Conservation (phyloP, 805 yeast species). For the Spathaspora boniae region DNA sequence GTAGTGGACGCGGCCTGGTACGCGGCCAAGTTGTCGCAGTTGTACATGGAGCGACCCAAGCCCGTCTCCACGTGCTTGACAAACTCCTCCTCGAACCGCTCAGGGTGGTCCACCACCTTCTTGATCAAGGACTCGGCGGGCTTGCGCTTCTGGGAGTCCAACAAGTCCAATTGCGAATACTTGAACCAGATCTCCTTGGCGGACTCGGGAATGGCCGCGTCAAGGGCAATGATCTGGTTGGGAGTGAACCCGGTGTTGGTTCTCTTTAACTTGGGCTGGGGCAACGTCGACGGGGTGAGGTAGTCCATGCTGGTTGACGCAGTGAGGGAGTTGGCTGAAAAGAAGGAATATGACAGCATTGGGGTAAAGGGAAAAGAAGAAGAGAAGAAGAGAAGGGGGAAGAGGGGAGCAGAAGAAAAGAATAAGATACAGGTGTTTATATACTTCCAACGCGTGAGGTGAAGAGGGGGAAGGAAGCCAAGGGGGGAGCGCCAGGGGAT, state of each 20-base stretch:
- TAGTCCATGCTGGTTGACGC: constrained; percentile 18
- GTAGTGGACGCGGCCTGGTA: constrained; percentile 84
- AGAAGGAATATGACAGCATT: background rate
- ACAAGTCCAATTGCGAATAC: constrained; percentile 46
- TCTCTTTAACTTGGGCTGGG: constrained; percentile 54
- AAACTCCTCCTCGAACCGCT: constrained; percentile 63
- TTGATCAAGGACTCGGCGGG: constrained; percentile 29
- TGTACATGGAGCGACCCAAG: constrained; percentile 86
- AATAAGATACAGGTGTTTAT: too few relatives aligned
- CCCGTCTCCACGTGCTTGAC: constrained; percentile 88
- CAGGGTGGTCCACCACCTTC: constrained; percentile 27
- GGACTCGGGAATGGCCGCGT: constrained; percentile 73
- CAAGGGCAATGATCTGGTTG: constrained; percentile 79
- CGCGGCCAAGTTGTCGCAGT: constrained; percentile 89
- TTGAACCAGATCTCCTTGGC: constrained; percentile 78
- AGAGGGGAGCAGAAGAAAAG: too few relatives aligned
- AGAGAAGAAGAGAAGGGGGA: constrained; percentile 5
- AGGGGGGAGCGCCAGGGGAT: too few relatives aligned
- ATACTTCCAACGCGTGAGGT: too few relatives aligned
- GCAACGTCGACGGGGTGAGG: constrained; percentile 35
- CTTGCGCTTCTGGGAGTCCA: constrained; percentile 16
- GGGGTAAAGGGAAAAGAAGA: constrained; percentile 1
- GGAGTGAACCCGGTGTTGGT: constrained; percentile 90
- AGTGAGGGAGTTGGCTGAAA: background rate
- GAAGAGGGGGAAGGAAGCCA: too few relatives aligned